A percentile compares a stretch with the other conserved stretches of the same genome.
These are phyloP conservation scores for Trichoderma atroviride DNA, from an alignment of 2,329 filamentous ascomycete species.

Conservation along the genomic window DNA sequence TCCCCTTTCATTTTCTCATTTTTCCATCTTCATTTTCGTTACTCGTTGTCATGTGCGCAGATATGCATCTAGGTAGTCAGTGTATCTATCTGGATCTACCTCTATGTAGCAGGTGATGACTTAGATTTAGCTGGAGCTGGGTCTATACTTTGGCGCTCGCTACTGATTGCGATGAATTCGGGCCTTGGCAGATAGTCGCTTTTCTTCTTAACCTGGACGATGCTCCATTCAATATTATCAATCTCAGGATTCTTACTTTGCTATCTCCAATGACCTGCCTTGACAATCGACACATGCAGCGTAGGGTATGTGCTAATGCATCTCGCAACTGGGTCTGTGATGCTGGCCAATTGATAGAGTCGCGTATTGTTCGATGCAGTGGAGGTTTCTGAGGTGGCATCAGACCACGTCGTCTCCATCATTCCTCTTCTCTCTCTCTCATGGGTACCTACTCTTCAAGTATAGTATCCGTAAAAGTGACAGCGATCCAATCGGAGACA, in stretches of 20 bases:
- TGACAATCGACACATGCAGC: background rate
- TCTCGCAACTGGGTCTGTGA: background rate
- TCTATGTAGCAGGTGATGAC: constrained; percentile 19
- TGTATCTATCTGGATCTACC: constrained; percentile 20
- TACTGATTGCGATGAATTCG: background rate
- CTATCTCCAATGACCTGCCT: background rate
- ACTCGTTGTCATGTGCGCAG: constrained; percentile 4
- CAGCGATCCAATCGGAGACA: background rate
- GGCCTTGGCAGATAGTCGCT: background rate
- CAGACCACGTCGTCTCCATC: background rate
- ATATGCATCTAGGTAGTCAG: background rate
- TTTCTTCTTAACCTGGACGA: background rate
- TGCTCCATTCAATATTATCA: background rate
- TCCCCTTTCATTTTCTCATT: background rate
- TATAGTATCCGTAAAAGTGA: too few species aligned
- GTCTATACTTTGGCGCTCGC: background rate
- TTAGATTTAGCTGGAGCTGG: constrained; percentile 8
- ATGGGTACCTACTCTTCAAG: background rate
- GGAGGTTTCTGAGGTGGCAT: constrained; percentile 13
- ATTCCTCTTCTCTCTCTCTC: background rate
- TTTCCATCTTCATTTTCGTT: background rate
- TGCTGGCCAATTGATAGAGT: background rate
- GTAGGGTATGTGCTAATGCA: background rate
- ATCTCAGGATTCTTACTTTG: background rate
- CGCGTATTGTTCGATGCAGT: background rate